A percentile compares a stretch with the other conserved stretches of the same genome.
Evolutionary conservation across 441 rosid species (phyloP).

Genomic region (Euphorbia corollata): DNA sequence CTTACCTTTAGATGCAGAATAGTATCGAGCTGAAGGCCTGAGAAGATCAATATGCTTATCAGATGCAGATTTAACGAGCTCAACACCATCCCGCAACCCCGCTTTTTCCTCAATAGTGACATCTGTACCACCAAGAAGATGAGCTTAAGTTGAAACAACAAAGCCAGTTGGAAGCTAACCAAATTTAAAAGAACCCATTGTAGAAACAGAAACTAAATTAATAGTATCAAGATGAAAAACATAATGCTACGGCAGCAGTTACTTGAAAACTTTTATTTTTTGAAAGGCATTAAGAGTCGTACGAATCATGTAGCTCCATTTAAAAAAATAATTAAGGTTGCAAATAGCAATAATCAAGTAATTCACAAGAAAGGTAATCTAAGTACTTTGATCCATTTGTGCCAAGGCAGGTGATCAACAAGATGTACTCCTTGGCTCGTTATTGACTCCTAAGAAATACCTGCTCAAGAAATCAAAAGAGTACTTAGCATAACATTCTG

Average conservation of each 20-base stretch:
- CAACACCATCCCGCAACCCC: conserved; percentile 36
- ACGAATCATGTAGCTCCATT: background rate
- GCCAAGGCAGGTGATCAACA: conserved; percentile 4
- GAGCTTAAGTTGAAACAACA: conserved; percentile 1
- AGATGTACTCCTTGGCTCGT: background rate
- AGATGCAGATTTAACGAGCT: conserved; percentile 43
- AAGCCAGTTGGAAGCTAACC: background rate
- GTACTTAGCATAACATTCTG: background rate
- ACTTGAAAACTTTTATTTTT: background rate
- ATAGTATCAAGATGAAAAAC: too few species aligned
- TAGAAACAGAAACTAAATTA: too few species aligned
- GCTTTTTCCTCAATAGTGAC: conserved; percentile 28
- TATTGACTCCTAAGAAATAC: background rate
- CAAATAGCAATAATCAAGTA: background rate
- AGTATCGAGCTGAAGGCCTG: conserved; percentile 61
- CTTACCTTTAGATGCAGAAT: conserved; percentile 54
- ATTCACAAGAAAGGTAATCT: conserved; percentile 8
- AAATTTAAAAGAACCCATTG: background rate
- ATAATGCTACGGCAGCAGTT: background rate
- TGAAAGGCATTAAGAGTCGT: background rate
- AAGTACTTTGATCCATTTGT: conserved; percentile 33
- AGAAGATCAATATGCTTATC: conserved; percentile 64
- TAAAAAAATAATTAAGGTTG: background rate
- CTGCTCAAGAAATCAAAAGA: conserved; percentile 16
- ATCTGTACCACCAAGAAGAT: conserved; percentile 31